These are phyloP conservation scores for Golubevia pallescens DNA, from an alignment of 1,284 basidiomycete species.

Conservation along the genomic window DNA sequence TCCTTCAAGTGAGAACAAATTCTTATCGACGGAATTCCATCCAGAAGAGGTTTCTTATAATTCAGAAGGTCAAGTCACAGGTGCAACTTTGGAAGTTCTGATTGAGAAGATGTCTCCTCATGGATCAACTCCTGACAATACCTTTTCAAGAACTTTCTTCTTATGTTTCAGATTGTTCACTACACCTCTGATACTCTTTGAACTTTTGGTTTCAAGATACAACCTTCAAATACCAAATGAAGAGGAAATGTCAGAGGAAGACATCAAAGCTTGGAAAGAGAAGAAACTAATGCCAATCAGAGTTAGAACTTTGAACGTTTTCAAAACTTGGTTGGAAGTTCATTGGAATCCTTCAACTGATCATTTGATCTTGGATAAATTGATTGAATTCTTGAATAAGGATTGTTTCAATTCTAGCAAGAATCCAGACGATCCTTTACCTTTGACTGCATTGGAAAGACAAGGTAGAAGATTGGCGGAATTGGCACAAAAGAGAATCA, in stretches of 20 bases:
- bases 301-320: slow-evolving; percentile 84
- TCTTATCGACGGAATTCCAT: too few species aligned
- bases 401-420: too few species aligned
- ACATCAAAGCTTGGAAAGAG: slow-evolving; percentile 79
- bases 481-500: too few species aligned
- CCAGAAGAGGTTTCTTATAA: slow-evolving; percentile 88
- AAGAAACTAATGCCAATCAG: slow-evolving; percentile 85
- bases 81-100: slow-evolving; percentile 84
- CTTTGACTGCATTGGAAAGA: too few species aligned
- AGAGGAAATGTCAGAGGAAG: slow-evolving; percentile 69
- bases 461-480: too few species aligned
- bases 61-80: slow-evolving; percentile 84
- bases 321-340: slow-evolving; percentile 89
- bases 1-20: too few species aligned
- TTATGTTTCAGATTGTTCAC: slow-evolving; percentile 94
- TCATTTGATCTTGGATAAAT: slow-evolving; percentile 67
- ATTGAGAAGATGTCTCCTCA: slow-evolving; percentile 97
- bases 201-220: slow-evolving; percentile 80
- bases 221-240: slow-evolving; percentile 70
- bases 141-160: slow-evolving; percentile 88
- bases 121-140: slow-evolving; percentile 78
- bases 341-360: slow-evolving; percentile 77
- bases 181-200: slow-evolving; percentile 76
- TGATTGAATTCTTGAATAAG: slow-evolving; percentile 70
- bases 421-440: too few species aligned